phyloP scores from a whole-genome alignment of 2,329 filamentous ascomycete species.

The Arthrobotrys iridis region DNA sequence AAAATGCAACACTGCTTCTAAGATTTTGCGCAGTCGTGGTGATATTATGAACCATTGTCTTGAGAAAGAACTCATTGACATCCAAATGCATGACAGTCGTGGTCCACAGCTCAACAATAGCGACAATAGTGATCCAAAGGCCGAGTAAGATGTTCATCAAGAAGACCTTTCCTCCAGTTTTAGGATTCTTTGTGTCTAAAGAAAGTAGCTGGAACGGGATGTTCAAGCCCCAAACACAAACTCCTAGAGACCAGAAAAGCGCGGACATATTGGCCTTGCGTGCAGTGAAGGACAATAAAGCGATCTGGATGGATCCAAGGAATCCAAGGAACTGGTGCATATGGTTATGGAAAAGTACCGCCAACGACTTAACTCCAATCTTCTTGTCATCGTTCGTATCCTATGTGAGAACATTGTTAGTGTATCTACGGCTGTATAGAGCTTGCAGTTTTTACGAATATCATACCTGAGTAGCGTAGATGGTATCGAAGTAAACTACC shows the following conservation, averaged over 20 bases:
- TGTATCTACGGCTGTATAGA: too few relatives aligned
- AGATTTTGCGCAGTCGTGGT: constrained; percentile 13
- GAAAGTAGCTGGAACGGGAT: constrained; percentile 30
- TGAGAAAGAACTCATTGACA: constrained; percentile 12
- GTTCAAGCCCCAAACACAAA: constrained; percentile 31
- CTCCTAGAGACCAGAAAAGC: constrained; percentile 32
- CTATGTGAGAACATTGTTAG: constrained; percentile 4
- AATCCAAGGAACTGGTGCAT: constrained; percentile 33
- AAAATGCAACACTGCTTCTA: constrained; percentile 6
- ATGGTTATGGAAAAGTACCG: constrained; percentile 23
- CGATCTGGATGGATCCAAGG: constrained; percentile 25
- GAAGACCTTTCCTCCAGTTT: constrained; percentile 40
- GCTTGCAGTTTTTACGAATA: too few relatives aligned
- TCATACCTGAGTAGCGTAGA: constrained; percentile 43
- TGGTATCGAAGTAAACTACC: constrained; percentile 43
- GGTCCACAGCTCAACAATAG: constrained; percentile 28
- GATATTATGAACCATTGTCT: constrained; percentile 16
- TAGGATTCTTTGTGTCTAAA: constrained; percentile 30
- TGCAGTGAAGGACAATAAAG: constrained; percentile 22
- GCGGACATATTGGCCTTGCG: constrained; percentile 22
- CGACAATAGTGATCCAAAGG: constrained; percentile 30
- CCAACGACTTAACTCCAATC: constrained; percentile 33
- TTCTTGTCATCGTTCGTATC: constrained; percentile 40
- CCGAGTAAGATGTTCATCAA: constrained; percentile 38
- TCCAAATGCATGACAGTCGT: constrained; percentile 22